A percentile compares a stretch with the other conserved stretches of the same genome.
Conservation (phyloP, 352 stramenopile species). For the Phytophthora pluvialis region DNA sequence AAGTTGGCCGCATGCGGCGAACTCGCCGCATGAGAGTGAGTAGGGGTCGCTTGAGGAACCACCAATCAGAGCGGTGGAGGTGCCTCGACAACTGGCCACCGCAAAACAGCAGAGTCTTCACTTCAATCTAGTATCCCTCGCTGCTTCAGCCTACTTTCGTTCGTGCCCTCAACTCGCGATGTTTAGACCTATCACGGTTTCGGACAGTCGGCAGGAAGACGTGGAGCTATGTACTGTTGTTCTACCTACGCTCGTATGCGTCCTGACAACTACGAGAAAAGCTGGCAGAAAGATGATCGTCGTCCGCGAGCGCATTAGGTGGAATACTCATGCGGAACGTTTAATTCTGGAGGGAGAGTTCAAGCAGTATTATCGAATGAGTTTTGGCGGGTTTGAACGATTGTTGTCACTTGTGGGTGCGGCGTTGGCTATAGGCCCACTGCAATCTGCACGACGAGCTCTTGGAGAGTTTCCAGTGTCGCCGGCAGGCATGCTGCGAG, state of each 20-base stretch:
- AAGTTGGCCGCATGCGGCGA: too few species aligned
- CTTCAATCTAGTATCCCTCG: too few species aligned
- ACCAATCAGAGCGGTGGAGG: too few species aligned
- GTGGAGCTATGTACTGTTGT: neutral
- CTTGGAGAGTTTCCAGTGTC: slow-evolving; percentile 6
- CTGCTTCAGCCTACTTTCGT: too few species aligned
- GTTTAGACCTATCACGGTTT: too few species aligned
- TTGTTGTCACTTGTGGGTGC: neutral
- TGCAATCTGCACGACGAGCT: slow-evolving; percentile 8
- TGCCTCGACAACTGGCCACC: too few species aligned
- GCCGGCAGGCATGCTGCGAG: slow-evolving; percentile 12
- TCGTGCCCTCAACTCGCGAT: too few species aligned
- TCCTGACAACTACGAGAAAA: neutral
- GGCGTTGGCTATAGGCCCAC: neutral
- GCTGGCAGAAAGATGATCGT: neutral
- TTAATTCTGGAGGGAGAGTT: slow-evolving; percentile 12
- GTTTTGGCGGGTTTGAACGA: neutral
- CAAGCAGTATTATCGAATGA: slow-evolving; percentile 17
- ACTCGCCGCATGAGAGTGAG: too few species aligned
- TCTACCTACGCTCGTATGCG: neutral
- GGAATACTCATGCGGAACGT: slow-evolving; percentile 1
- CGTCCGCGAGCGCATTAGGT: neutral
- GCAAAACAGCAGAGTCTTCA: too few species aligned
- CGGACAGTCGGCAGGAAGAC: neutral
- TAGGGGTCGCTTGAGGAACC: too few species aligned